phyloP scores from a whole-genome alignment of 345 rosid genomes.

The Euphorbia peplus region DNA sequence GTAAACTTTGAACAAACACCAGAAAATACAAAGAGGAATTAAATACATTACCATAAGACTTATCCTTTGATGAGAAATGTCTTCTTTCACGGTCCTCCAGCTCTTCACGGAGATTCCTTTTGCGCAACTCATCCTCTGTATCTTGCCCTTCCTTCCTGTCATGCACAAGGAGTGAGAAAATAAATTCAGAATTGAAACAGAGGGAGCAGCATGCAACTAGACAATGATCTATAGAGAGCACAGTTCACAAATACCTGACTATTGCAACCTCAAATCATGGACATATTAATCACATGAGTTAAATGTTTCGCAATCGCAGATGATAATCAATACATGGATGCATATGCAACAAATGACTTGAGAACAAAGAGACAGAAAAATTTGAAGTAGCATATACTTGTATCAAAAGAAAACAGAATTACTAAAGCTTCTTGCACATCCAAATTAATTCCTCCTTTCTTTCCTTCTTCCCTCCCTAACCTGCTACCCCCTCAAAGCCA shows the following conservation, averaged over 20 bases:
- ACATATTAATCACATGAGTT: not conserved
- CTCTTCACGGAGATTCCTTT: conserved; percentile 80
- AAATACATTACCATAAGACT: conserved; percentile 53
- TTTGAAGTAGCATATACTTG: not conserved
- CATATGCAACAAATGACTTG: not conserved
- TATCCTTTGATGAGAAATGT: conserved; percentile 88
- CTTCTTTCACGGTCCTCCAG: conserved; percentile 86
- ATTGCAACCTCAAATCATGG: not conserved
- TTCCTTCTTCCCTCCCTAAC: not conserved
- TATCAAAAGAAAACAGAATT: too few relatives aligned
- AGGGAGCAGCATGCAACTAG: not conserved
- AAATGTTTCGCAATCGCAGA: not conserved
- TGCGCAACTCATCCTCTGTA: conserved; percentile 78
- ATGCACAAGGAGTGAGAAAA: conserved; percentile 11
- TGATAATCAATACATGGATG: not conserved
- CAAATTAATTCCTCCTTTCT: not conserved
- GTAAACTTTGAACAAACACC: not conserved
- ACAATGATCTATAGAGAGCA: not conserved
- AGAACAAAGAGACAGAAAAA: not conserved
- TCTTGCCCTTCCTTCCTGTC: conserved; percentile 91
- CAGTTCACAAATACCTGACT: not conserved
- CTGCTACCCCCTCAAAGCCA: not conserved
- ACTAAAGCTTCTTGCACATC: not conserved
- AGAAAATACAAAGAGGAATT: too few relatives aligned
- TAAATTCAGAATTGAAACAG: not conserved